phyloP scores from a whole-genome alignment of 176 grass and related monocot species.

The Juncus inflexus region DNA sequence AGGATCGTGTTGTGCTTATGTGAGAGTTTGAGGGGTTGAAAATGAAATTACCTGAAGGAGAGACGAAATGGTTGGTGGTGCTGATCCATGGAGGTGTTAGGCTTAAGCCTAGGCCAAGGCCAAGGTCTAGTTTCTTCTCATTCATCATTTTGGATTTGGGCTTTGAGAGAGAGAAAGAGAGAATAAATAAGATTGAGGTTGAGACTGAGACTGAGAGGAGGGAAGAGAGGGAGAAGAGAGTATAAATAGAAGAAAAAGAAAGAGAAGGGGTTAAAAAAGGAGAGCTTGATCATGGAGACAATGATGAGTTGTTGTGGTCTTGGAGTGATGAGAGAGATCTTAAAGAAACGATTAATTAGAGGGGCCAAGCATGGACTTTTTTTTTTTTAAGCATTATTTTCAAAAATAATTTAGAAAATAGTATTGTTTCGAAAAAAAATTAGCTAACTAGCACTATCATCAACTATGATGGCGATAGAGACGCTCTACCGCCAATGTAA shows the following conservation, averaged over 20 bases:
- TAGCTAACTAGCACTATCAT: no score
- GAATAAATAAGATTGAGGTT: slow-evolving; percentile 15
- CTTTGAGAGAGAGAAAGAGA: slow-evolving; percentile 29
- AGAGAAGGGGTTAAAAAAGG: not conserved
- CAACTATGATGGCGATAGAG: no score
- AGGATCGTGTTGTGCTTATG: slow-evolving; percentile 2
- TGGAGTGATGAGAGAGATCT: slow-evolving; percentile 28
- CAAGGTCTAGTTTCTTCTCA: slow-evolving; percentile 46
- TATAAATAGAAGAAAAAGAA: slow-evolving; percentile 48
- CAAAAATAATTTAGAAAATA: no score
- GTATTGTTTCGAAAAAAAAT: no score
- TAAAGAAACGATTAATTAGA: slow-evolving; percentile 21
- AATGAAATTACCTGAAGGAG: slow-evolving; percentile 23
- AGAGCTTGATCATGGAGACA: slow-evolving; percentile 46
- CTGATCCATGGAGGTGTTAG: slow-evolving; percentile 30
- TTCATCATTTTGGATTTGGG: slow-evolving; percentile 35
- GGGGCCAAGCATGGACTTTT: slow-evolving; percentile 27
- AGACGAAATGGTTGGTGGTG: slow-evolving; percentile 26
- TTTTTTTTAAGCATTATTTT: no score
- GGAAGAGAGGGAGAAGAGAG: slow-evolving; percentile 40
- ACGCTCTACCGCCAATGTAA: no score
- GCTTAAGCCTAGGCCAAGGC: slow-evolving; percentile 53
- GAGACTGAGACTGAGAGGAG: slow-evolving; percentile 12
- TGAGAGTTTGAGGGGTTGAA: slow-evolving; percentile 32
- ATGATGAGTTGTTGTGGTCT: slow-evolving; percentile 74